These are phyloP conservation scores for Acorus gramineus DNA, from an alignment of 106 monocot species.

Conservation along the genomic window DNA sequence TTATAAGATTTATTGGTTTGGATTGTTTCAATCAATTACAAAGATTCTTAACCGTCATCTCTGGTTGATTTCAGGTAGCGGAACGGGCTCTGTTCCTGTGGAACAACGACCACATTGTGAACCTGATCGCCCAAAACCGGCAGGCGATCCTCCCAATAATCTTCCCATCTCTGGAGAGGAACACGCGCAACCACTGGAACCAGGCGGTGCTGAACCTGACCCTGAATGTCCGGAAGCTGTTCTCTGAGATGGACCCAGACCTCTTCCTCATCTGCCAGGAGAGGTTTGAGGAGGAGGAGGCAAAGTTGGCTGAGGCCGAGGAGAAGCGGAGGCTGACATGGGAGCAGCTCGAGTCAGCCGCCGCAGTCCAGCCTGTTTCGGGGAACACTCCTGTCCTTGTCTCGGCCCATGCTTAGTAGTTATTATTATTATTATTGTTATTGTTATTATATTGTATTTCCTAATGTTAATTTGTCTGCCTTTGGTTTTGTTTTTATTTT, in stretches of 20 bases:
- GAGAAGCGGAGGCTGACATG: conserved; percentile 37
- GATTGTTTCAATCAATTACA: no score
- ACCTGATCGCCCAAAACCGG: conserved; percentile 26
- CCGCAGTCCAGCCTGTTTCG: conserved; percentile 20
- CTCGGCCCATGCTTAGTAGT: no score
- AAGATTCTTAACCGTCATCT: no score
- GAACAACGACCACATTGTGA: conserved; percentile 39
- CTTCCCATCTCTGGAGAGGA: conserved; percentile 36
- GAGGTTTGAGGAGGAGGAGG: conserved; percentile 37
- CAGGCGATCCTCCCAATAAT: conserved; percentile 32
- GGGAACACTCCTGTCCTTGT: conserved; percentile 13
- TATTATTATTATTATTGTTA: no score
- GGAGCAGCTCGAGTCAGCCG: conserved; percentile 35
- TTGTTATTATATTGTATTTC: no score
- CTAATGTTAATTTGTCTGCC: no score
- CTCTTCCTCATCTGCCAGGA: conserved; percentile 28
- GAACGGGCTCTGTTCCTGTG: conserved; percentile 38
- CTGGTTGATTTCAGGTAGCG: conserved; percentile 28
- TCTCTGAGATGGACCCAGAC: conserved; percentile 33
- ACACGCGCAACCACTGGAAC: conserved; percentile 33
- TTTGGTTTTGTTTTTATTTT: no score
- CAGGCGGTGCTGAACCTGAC: conserved; percentile 43
- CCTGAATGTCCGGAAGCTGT: conserved; percentile 29
- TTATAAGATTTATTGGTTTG: no score
- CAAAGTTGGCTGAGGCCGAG: conserved; percentile 16